These are phyloP conservation scores for Irpex rosettiformis DNA, from an alignment of 1,284 basidiomycete species.

Conservation along the genomic window DNA sequence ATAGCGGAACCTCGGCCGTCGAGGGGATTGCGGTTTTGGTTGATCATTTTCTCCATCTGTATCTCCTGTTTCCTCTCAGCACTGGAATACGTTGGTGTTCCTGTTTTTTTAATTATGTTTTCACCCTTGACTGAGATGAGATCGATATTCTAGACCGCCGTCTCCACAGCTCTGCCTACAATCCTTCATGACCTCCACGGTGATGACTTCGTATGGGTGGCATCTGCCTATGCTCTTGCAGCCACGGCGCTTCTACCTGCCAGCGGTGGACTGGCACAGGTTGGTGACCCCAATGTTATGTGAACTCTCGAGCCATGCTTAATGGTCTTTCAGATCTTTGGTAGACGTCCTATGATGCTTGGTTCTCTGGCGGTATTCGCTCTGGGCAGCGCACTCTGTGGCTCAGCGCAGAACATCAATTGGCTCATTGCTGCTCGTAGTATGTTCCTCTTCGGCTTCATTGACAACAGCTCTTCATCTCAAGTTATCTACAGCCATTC, in stretches of 20 bases:
- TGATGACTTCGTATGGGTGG: slow-evolving; percentile 12
- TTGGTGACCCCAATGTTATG: slow-evolving; percentile 7
- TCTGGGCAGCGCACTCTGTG: slow-evolving; percentile 12
- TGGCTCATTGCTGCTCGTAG: slow-evolving; percentile 11
- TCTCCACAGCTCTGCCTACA: slow-evolving; percentile 10
- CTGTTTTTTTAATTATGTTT: neutral
- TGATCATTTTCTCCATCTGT: slow-evolving; percentile 8
- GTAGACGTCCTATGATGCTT: slow-evolving; percentile 13
- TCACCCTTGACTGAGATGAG: slow-evolving; percentile 10
- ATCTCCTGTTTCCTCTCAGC: slow-evolving; percentile 8
- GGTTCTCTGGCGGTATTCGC: slow-evolving; percentile 8
- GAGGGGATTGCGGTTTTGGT: slow-evolving; percentile 6
- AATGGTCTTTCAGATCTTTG: slow-evolving; percentile 7
- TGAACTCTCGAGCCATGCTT: neutral
- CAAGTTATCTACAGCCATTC: slow-evolving; percentile 29
- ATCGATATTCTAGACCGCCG: neutral
- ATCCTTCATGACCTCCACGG: slow-evolving; percentile 9
- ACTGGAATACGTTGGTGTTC: slow-evolving; percentile 6
- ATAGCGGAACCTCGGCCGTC: neutral
- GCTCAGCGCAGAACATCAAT: slow-evolving; percentile 9
- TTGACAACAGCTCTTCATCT: neutral
- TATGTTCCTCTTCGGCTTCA: neutral
- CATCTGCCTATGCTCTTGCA: slow-evolving; percentile 9
- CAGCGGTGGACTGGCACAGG: slow-evolving; percentile 10
- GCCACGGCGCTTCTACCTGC: slow-evolving; percentile 10